A percentile compares a stretch with the other conserved stretches of the same genome.
Conservation (phyloP, 2,329 filamentous ascomycete species). For the Ophiocordyceps camponoti-floridani region DNA sequence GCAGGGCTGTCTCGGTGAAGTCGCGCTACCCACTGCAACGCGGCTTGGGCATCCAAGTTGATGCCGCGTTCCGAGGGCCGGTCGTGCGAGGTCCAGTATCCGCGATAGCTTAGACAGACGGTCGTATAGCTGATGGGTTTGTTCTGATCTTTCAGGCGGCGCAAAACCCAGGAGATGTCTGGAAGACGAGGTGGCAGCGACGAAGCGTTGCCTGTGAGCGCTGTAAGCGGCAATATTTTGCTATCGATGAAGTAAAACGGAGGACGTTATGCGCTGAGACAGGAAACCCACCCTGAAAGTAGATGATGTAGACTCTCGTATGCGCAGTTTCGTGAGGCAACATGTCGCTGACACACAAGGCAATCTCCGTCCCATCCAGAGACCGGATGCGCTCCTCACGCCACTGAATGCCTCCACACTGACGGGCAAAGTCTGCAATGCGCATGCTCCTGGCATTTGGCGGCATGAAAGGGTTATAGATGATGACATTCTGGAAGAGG, state of each 20-base stretch:
- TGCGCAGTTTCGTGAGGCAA: neutral
- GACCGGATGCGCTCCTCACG: conserved; percentile 41
- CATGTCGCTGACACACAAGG: conserved; percentile 35
- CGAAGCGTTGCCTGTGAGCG: conserved; percentile 35
- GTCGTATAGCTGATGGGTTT: conserved; percentile 24
- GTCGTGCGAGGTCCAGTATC: conserved; percentile 64
- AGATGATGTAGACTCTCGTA: conserved; percentile 33
- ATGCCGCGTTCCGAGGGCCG: conserved; percentile 54
- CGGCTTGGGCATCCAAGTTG: conserved; percentile 46
- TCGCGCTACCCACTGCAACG: conserved; percentile 40
- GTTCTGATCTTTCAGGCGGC: conserved; percentile 21
- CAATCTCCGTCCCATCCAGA: conserved; percentile 46
- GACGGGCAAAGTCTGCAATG: conserved; percentile 41
- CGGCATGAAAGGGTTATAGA: conserved; percentile 63
- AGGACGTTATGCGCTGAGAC: neutral
- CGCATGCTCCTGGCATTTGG: conserved; percentile 51
- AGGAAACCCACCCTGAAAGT: conserved; percentile 30
- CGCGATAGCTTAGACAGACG: conserved; percentile 44
- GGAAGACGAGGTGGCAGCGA: conserved; percentile 39
- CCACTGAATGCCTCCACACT: conserved; percentile 49
- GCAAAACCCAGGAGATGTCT: conserved; percentile 34
- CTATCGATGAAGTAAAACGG: neutral
- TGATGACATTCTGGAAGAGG: conserved; percentile 63
- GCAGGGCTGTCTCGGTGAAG: conserved; percentile 12
- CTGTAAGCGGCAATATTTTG: neutral